These are phyloP conservation scores for Pichia cephalocereana DNA, from an alignment of 805 yeast species.

Conservation along the genomic window DNA sequence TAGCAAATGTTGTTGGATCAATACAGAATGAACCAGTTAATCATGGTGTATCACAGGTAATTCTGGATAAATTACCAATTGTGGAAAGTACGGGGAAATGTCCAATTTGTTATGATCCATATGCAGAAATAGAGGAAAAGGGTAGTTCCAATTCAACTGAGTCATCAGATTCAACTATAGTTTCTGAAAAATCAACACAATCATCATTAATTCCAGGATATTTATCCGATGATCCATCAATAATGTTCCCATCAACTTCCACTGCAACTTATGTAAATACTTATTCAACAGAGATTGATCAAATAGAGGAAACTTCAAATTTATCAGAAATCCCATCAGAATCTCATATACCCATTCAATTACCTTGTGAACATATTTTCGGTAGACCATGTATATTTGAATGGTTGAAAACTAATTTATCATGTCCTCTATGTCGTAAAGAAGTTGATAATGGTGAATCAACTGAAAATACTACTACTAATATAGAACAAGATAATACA, in stretches of 20 bases:
- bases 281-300: neutral
- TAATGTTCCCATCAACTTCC: conserved; percentile 20
- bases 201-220: conserved; percentile 9
- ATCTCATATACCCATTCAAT: conserved; percentile 51
- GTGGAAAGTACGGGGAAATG: conserved; percentile 16
- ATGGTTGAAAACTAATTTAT: conserved; percentile 63
- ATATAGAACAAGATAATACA: conserved; percentile 3
- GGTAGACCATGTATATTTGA: conserved; percentile 71
- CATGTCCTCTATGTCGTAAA: conserved; percentile 81
- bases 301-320: neutral
- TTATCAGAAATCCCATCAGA: neutral
- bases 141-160: neutral
- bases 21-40: conserved; percentile 13
- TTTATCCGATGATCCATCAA: conserved; percentile 18
- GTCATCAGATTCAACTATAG: neutral
- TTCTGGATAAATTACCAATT: neutral
- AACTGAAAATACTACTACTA: conserved; percentile 6
- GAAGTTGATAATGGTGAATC: conserved; percentile 23
- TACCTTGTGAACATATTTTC: conserved; percentile 79
- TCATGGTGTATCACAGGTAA: neutral
- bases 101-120: conserved; percentile 35
- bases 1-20: neutral
- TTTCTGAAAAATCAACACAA: neutral
- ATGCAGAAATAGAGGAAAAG: neutral
- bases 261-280: conserved; percentile 14